Percentiles rank a stretch among this genome's conserved stretches.
Conservation (phyloP, 345 rosid species). For the Turritis glabra region DNA sequence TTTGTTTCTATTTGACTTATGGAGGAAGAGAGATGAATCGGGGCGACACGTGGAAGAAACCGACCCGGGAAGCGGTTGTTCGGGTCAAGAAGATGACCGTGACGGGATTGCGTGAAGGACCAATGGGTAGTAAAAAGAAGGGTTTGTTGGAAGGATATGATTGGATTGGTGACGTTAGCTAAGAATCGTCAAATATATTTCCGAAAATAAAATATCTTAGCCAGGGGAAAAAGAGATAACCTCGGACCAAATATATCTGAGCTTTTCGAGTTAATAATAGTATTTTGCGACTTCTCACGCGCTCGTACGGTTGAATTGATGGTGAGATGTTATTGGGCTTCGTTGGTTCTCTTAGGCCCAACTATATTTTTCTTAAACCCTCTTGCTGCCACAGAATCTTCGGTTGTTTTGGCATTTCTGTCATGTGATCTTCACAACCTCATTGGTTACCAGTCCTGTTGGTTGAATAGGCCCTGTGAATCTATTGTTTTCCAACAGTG, state of each 20-base stretch:
- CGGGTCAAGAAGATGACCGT: conserved; percentile 13
- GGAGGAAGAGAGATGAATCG: neutral
- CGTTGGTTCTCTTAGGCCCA: too few species aligned
- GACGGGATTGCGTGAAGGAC: conserved; percentile 7
- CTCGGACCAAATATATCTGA: conserved; percentile 17
- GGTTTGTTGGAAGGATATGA: neutral
- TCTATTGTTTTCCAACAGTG: too few species aligned
- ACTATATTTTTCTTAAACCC: too few species aligned
- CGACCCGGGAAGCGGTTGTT: neutral
- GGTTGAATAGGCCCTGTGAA: too few species aligned
- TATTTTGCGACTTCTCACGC: neutral
- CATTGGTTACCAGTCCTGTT: too few species aligned
- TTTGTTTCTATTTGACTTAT: neutral
- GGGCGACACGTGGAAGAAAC: conserved; percentile 2
- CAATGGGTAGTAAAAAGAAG: neutral
- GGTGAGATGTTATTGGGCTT: too few species aligned
- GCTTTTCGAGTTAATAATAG: neutral
- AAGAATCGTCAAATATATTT: neutral
- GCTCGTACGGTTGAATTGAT: too few species aligned
- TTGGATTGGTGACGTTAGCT: neutral
- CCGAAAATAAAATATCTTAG: neutral
- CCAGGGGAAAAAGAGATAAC: neutral
- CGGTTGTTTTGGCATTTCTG: too few species aligned
- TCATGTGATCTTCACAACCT: too few species aligned
- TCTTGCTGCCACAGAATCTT: too few species aligned